Percentiles rank a stretch among this genome's conserved stretches.
Conservation (phyloP, 768 basidiomycete species). For the Tricholoma matsutake region DNA sequence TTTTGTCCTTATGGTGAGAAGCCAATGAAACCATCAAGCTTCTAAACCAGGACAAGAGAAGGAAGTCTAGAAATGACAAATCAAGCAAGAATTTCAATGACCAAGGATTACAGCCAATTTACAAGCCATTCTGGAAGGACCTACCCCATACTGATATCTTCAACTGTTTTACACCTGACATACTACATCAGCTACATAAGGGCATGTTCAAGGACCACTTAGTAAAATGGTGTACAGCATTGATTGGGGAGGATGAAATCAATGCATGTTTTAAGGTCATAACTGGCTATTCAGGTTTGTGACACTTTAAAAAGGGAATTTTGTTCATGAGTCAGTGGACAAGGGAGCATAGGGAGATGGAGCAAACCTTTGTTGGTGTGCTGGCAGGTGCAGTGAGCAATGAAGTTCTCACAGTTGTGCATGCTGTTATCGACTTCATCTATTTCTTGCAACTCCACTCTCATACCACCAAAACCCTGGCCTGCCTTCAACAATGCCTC, state of each 20-base stretch:
- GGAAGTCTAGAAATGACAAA: not conserved
- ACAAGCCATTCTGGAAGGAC: slow-evolving; percentile 37
- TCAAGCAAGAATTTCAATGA: slow-evolving; percentile 9
- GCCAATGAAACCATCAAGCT: not conserved
- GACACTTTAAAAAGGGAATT: slow-evolving; percentile 5
- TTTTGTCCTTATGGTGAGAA: not conserved
- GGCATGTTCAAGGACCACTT: slow-evolving; percentile 47
- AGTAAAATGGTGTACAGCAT: slow-evolving; percentile 27
- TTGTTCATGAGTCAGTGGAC: slow-evolving; percentile 3
- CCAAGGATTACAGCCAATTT: slow-evolving; percentile 10
- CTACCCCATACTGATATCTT: slow-evolving; percentile 42
- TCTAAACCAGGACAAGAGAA: not conserved
- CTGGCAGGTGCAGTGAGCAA: slow-evolving; percentile 20
- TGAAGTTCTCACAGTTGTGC: slow-evolving; percentile 18
- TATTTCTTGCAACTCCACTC: slow-evolving; percentile 14
- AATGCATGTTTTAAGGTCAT: slow-evolving; percentile 33
- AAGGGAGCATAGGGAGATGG: slow-evolving; percentile 9
- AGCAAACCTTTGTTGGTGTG: slow-evolving; percentile 21
- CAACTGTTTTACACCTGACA: slow-evolving; percentile 36
- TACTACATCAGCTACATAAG: slow-evolving; percentile 49
- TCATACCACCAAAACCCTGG: too few relatives aligned
- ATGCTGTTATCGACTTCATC: slow-evolving; percentile 22
- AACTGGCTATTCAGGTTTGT: slow-evolving; percentile 16
- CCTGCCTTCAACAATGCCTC: too few relatives aligned
- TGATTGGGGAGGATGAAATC: slow-evolving; percentile 26